phyloP scores from a whole-genome alignment of 1,139 yeast genomes.

The Yamadazyma membranifaciens region DNA sequence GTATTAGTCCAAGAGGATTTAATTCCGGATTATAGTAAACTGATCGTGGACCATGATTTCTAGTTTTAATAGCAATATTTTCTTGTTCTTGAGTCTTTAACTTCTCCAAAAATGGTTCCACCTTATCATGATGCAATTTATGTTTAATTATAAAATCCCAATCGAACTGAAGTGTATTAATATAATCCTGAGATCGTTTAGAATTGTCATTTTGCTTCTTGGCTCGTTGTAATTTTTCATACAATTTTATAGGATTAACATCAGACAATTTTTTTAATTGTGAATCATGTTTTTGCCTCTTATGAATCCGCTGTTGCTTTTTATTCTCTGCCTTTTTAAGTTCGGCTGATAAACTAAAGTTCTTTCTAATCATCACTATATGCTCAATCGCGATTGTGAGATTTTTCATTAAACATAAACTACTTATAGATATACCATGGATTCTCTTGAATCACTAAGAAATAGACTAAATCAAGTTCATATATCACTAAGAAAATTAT shows the following conservation, averaged over 20 bases:
- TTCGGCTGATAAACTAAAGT: conserved; percentile 44
- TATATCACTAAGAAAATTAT: conserved; percentile 40
- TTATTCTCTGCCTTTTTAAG: conserved; percentile 37
- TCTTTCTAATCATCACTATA: conserved; percentile 38
- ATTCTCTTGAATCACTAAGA: conserved; percentile 42
- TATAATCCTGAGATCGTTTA: conserved; percentile 20
- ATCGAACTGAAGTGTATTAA: conserved; percentile 31
- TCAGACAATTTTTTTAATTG: conserved; percentile 24
- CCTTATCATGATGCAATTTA: conserved; percentile 30
- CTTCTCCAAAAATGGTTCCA: conserved; percentile 22
- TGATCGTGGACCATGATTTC: conserved; percentile 39
- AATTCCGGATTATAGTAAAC: conserved; percentile 46
- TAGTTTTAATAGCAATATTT: conserved; percentile 18
- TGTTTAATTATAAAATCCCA: conserved; percentile 41
- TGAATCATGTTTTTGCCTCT: conserved; percentile 36
- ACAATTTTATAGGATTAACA: conserved; percentile 35
- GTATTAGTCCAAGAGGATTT: conserved; percentile 47
- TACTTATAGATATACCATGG: conserved; percentile 16
- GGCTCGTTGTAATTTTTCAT: conserved; percentile 24
- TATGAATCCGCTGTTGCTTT: conserved; percentile 37
- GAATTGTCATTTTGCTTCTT: conserved; percentile 14
- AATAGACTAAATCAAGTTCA: conserved; percentile 46
- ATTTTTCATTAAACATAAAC: not conserved
- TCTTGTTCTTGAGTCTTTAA: conserved; percentile 17
- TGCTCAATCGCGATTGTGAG: not conserved